These are phyloP conservation scores for Rhodotorula kratochvilovae DNA, from an alignment of 768 basidiomycete species.

Conservation along the genomic window DNA sequence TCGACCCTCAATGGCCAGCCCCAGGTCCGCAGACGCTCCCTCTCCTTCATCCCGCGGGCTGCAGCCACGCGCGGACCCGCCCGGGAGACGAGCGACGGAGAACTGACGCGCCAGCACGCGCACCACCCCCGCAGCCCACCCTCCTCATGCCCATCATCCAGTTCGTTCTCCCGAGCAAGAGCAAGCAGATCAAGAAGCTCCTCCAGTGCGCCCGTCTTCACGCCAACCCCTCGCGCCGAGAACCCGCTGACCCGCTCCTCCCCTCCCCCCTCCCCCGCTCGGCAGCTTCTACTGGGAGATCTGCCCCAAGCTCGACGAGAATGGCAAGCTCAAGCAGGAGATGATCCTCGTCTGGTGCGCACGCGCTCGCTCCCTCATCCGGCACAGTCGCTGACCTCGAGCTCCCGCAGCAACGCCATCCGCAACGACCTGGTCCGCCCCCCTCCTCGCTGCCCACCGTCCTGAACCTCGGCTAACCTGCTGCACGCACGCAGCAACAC, in stretches of 20 bases:
- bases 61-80: background rate
- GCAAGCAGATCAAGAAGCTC: constrained; percentile 94
- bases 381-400: constrained; percentile 43
- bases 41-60: too few species aligned
- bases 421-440: constrained; percentile 70
- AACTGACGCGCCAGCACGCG: background rate
- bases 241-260: too few species aligned
- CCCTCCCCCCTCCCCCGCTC: background rate
- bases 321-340: constrained; percentile 96
- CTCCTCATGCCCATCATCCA: constrained; percentile 98
- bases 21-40: constrained; percentile 57
- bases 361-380: constrained; percentile 49
- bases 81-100: background rate
- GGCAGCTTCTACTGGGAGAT: constrained; percentile 91
- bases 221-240: background rate
- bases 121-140: constrained; percentile 9
- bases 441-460: constrained; percentile 49
- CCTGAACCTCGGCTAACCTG: background rate
- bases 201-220: constrained; percentile 49
- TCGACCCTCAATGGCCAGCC: constrained; percentile 91
- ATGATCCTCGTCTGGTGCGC: constrained; percentile 85
- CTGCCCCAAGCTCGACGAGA: constrained; percentile 94
- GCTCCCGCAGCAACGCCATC: constrained; percentile 65
- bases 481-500: constrained; percentile 68
- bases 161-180: constrained; percentile 89